Evolutionary conservation across 768 basidiomycete species (phyloP), one percentile per base, ranked within the genome.

Genomic region (Porphyrellus cyaneotinctus): DNA sequence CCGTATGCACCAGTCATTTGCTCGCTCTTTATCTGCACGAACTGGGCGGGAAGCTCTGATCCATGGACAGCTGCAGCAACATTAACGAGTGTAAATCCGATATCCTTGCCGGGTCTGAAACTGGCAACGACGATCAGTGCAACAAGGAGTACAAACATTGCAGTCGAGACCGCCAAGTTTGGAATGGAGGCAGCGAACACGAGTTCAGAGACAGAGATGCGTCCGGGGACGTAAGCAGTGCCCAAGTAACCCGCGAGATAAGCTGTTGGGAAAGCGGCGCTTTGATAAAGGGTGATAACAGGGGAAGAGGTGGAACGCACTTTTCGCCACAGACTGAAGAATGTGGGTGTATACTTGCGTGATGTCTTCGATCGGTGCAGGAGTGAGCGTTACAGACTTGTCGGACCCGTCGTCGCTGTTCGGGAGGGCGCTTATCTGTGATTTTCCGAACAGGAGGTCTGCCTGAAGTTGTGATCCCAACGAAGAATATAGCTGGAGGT

Each of bases 171-270:
- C 0, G 57, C 61, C 52, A 69, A 57, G 56, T 64, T 59, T 0
- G 69, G 67, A 12, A 69, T 56, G 3, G 66, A 64, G 3, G 64
- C 47, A 2, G 59, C 61, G 22, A 69, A 70, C 22, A 68, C 45
- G 30, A 66, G 33, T 15, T 60, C 47, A 3, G 54, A 38, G n/a
- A 20, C 23, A 0, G 66, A 62, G 14, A 68, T 32, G 3, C 60
- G 59, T n/a, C 62, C 67, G 2, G 67, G 67, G n/a, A 70, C 68
- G 32, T 65, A 61, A 2, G 68, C 58, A 0, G 54, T 60, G 12
- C 68, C 62, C 7, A 69, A 54, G 36, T 58, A 62, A 18, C 67
- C 58, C 1, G 45, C 46, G 1, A 64, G 53, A 17, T 61, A 64
- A 10, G 60, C 63, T 64, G 12, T 23, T 3, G 8, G 26, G 1